Percentiles rank a stretch among this genome's conserved stretches.
Evolutionary conservation across 2,329 filamentous ascomycete species (phyloP).

Genomic region (Dichotomopilus funicola): DNA sequence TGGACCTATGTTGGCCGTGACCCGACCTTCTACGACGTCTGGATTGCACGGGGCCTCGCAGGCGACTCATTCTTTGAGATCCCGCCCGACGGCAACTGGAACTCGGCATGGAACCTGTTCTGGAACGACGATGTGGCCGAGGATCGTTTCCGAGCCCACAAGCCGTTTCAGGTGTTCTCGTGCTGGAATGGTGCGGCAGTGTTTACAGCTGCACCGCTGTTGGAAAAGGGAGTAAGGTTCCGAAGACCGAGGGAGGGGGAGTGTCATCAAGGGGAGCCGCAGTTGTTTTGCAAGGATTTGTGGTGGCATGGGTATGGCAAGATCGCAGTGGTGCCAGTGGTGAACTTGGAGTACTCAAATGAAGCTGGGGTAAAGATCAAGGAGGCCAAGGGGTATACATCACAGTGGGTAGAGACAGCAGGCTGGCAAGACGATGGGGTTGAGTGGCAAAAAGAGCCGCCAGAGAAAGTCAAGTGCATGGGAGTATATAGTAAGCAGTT

Average conservation of each 20-base stretch:
- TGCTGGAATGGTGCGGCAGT: slow-evolving; percentile 55
- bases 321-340: slow-evolving; percentile 49
- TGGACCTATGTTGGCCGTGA: slow-evolving; percentile 40
- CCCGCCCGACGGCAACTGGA: slow-evolving; percentile 43
- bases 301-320: slow-evolving; percentile 44
- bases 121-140: slow-evolving; percentile 38
- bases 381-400: slow-evolving; percentile 42
- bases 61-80: slow-evolving; percentile 53
- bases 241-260: slow-evolving; percentile 36
- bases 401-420: slow-evolving; percentile 22
- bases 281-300: slow-evolving; percentile 51
- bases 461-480: slow-evolving; percentile 43
- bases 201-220: slow-evolving; percentile 38
- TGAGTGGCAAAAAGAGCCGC: slow-evolving; percentile 39
- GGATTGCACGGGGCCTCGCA: slow-evolving; percentile 44
- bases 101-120: slow-evolving; percentile 45
- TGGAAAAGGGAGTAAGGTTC: slow-evolving; percentile 38
- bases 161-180: slow-evolving; percentile 54
- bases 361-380: slow-evolving; percentile 41
- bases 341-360: slow-evolving; percentile 50
- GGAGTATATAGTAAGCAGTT: slow-evolving; percentile 35
- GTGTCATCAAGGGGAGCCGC: slow-evolving; percentile 49
- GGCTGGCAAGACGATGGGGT: slow-evolving; percentile 29
- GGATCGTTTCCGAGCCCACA: slow-evolving; percentile 28
- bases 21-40: slow-evolving; percentile 52